These are phyloP conservation scores for Thielaviopsis punctulata DNA, from an alignment of 2,329 filamentous ascomycete genomes.

Conservation along the genomic window DNA sequence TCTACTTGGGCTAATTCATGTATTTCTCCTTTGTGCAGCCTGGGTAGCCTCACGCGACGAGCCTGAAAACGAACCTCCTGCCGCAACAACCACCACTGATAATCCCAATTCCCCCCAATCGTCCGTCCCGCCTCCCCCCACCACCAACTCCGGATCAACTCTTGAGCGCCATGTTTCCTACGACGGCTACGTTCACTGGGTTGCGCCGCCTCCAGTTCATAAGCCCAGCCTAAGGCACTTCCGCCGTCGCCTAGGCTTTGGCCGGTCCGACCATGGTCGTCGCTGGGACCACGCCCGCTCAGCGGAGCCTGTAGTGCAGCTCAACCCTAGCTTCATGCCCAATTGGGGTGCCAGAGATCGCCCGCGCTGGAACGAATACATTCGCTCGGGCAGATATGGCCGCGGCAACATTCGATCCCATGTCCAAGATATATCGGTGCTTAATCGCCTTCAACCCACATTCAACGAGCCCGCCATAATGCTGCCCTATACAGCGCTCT, in stretches of 20 bases:
- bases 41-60: constrained; percentile 34
- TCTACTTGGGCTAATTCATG: background rate
- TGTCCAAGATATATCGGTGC: constrained; percentile 28
- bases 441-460: constrained; percentile 29
- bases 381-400: constrained; percentile 24
- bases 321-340: constrained; percentile 4
- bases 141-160: constrained; percentile 22
- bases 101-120: constrained; percentile 22
- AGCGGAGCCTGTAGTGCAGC: constrained; percentile 36
- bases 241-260: constrained; percentile 8
- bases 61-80: constrained; percentile 15
- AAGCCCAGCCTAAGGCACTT: constrained; percentile 5
- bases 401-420: constrained; percentile 29
- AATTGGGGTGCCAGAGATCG: constrained; percentile 8
- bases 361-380: constrained; percentile 33
- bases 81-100: constrained; percentile 14
- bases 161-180: constrained; percentile 27
- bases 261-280: constrained; percentile 27
- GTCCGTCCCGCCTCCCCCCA: constrained; percentile 25
- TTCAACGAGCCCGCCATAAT: constrained; percentile 25
- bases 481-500: constrained; percentile 14
- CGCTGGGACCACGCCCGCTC: constrained; percentile 44
- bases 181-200: constrained; percentile 29
- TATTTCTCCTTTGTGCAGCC: constrained; percentile 18
- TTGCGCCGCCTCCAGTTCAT: constrained; percentile 1